Evolutionary conservation across 306 rosid genomes (phyloP), one percentile per base, ranked within the genome.

Genomic region (Aeschynomene evenia): DNA sequence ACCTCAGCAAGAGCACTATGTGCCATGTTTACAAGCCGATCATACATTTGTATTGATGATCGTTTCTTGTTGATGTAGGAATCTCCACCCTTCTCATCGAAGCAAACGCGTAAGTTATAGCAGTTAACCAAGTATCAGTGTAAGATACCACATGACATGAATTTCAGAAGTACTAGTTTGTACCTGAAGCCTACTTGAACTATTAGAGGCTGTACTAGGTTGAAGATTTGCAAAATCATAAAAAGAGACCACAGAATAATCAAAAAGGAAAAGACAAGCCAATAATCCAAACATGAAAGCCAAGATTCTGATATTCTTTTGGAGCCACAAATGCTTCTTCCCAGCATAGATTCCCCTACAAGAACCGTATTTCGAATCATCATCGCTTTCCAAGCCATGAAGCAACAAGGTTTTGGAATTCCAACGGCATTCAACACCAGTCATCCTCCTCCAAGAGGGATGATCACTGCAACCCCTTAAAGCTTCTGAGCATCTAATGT

Each of bases 1-100:
- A 90, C 95, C 95, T 90, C 83, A 19, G 86, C 82, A 45, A 91
- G 92, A 69, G 86, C 82, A 79, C 77, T 80, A 39, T 89, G 82
- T 78, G 96, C 95, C 82, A 87, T 48, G 81, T 82, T 85, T 37
- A 85, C 75, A 76, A 94, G 97, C 58, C 95, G 87, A 20, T 71
- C 87, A 43, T 87, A 88, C 97, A 94, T 91, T 49, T 80, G 80
- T 3, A 88, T 71, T 16, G 88, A 83, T 52, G 88, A 71, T 60
- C 72, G 84, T 72, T 67, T 64, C 50, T 58, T 76, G 51, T 33
- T 37, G 55, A 58, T 20, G 81, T 74, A 49, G 72, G 68, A 80
- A 68, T 54, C 66, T 59, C 64, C 60, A 71, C 68, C 80, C 73
- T 85, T 72, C 51, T 79, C 73, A 81, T 73, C 28, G 52, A 66